These are phyloP conservation scores for Neocucurbitaria cava DNA, from an alignment of 2,329 filamentous ascomycete species.

Conservation along the genomic window DNA sequence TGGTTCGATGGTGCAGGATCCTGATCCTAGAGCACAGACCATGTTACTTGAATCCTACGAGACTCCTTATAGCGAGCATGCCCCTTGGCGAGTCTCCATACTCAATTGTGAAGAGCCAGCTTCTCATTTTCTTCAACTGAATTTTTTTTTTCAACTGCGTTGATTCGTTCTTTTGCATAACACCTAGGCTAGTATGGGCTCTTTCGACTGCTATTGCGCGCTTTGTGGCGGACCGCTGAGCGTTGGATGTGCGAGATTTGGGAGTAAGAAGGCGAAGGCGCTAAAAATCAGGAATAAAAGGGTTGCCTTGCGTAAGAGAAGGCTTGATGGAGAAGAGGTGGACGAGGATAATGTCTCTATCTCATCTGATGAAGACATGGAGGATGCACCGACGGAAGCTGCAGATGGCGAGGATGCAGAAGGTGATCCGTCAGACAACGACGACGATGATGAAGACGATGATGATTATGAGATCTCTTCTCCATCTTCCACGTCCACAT, in stretches of 20 bases:
- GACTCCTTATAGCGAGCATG: background rate
- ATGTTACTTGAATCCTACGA: slow-evolving; percentile 2
- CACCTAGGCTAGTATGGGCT: slow-evolving; percentile 11
- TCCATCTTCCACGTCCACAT: background rate
- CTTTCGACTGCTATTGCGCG: slow-evolving; percentile 28
- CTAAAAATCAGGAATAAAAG: slow-evolving; percentile 7
- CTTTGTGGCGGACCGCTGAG: slow-evolving; percentile 19
- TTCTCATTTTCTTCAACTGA: no score
- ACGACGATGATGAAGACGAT: background rate
- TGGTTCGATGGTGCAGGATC: background rate
- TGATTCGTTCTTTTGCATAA: background rate
- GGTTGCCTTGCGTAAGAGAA: slow-evolving; percentile 8
- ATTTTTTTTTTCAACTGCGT: no score
- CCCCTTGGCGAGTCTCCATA: no score
- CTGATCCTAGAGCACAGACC: slow-evolving; percentile 2
- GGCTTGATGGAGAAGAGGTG: slow-evolving; percentile 9
- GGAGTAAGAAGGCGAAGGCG: slow-evolving; percentile 7
- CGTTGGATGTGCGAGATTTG: slow-evolving; percentile 4
- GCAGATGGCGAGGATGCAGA: background rate
- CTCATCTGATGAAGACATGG: slow-evolving; percentile 1
- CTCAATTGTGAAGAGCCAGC: no score
- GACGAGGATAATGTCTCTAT: background rate
- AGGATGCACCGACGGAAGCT: background rate
- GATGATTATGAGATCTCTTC: background rate
- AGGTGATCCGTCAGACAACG: background rate